phyloP scores from a whole-genome alignment of 371 early-diverging fungal genomes.

The Syncephalastrum sp. region DNA sequence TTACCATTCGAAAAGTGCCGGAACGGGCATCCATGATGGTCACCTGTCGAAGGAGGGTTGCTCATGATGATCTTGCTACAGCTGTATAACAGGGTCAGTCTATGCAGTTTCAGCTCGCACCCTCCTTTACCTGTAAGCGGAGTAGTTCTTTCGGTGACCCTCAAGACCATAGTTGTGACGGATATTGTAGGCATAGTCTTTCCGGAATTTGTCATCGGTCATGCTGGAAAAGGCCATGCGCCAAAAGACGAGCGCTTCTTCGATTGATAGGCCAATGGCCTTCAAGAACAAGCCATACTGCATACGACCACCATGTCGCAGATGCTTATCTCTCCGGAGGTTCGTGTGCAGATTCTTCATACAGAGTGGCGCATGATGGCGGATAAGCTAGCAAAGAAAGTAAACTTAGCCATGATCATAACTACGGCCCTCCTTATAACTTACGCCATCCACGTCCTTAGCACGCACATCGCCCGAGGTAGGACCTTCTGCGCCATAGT shows the following conservation, averaged over 20 bases:
- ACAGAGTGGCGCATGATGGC: slow-evolving; percentile 87
- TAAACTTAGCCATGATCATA: no score
- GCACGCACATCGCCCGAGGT: slow-evolving; percentile 59
- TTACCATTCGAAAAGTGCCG: slow-evolving; percentile 70
- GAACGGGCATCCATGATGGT: slow-evolving; percentile 97
- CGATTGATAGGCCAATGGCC: slow-evolving; percentile 88
- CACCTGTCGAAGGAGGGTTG: slow-evolving; percentile 77
- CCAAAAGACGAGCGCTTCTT: slow-evolving; percentile 94
- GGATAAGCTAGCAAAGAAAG: slow-evolving; percentile 39
- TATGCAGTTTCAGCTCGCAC: background rate
- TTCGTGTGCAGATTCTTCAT: slow-evolving; percentile 81
- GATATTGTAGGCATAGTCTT: slow-evolving; percentile 93
- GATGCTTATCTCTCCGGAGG: slow-evolving; percentile 75
- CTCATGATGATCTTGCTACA: slow-evolving; percentile 89
- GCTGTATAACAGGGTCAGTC: slow-evolving; percentile 22
- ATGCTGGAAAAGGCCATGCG: slow-evolving; percentile 70
- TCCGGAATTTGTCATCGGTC: slow-evolving; percentile 91
- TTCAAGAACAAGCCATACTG: slow-evolving; percentile 95
- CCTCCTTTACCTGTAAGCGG: slow-evolving; percentile 71
- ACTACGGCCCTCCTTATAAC: background rate
- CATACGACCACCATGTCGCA: slow-evolving; percentile 88
- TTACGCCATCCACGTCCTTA: slow-evolving; percentile 65
- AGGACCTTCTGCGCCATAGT: slow-evolving; percentile 43
- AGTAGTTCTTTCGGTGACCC: slow-evolving; percentile 93
- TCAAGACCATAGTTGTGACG: slow-evolving; percentile 98